Base-by-base conservation (phyloP, 192 early-diverging fungal species). In the Haplosporangium gracile region DNA sequence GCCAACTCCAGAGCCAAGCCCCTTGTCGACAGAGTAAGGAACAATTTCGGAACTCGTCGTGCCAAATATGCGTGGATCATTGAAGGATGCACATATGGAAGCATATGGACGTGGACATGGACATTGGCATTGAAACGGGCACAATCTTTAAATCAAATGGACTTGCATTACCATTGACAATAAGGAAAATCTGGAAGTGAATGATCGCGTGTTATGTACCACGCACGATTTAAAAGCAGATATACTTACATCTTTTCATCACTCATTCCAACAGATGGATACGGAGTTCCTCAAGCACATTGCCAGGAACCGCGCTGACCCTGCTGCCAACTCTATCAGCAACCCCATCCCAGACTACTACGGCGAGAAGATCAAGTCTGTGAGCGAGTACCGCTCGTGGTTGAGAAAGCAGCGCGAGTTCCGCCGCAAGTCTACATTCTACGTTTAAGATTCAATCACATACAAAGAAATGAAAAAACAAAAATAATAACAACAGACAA, bases 321-420 rank as follows among this genome's bases (percentile, higher is more conserved):
- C 95, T 34, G 79, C 88, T 51, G 87, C 93, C 47, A 92, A 94
- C 73, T 95, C 94, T 38, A 88, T 93, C 36, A 91, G 93, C 73
- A 95, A 96, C 87, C 95, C 95, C 72, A 90, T 97, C 77, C 97
- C 97, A 24, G 96, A 97, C 90, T 98, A 94, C 85, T 98, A 97
- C 79, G 97, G 96, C 55, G 97, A 98, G 80, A 97, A 96, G 82
- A 96, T 99, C 89, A 93, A 94, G 73, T 95, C 94, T 57, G 93
- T 99, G 40, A 60, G 77, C 11, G 96, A 92, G 68, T 99, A 99
- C 84, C 92, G 97, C 57, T 85, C 88, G 45, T 99, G 97, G 97
- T 90, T 98, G 51, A 89, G 95, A 81, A 97, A 97, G 87, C 97
- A 99, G 90, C 88, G 95, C 72, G 95, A 95, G 70, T 94, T 93